Conservation (phyloP, 495 filamentous ascomycete genomes). For the Neurospora sp. region DNA sequence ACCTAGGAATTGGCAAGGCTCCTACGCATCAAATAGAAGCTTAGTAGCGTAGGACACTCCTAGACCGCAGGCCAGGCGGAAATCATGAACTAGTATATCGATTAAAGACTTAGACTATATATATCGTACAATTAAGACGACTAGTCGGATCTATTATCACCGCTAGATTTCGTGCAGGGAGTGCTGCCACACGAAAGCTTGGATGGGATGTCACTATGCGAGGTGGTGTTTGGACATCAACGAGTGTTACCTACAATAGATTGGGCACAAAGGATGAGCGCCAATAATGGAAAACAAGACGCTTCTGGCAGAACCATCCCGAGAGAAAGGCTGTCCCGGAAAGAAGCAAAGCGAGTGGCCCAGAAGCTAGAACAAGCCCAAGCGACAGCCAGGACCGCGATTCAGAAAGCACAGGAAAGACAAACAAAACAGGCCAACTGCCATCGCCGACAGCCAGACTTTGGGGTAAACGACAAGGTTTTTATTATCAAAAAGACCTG, state of each 20-base stretch:
- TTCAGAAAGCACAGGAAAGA: background rate
- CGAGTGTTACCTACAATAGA: no score
- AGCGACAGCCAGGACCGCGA: no score
- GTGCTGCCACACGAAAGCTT: no score
- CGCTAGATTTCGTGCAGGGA: background rate
- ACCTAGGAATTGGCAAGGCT: background rate
- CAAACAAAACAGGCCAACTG: conserved; percentile 3
- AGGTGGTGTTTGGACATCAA: no score
- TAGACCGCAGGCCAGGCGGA: background rate
- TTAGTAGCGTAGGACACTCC: no score
- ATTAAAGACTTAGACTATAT: background rate
- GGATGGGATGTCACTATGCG: no score
- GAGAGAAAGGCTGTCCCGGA: no score
- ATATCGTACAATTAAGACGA: background rate
- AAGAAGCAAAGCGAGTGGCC: no score
- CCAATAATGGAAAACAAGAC: background rate
- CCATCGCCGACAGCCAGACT: background rate
- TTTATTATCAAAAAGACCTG: conserved; percentile 1
- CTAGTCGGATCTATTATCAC: background rate
- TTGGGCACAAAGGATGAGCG: background rate
- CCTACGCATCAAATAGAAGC: no score
- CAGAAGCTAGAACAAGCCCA: no score
- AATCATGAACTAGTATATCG: background rate
- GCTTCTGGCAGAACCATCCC: no score
- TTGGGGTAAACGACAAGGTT: conserved; percentile 4